Conservation (phyloP, 2,329 filamentous ascomycete species). For the Hansfordia pulvinata region DNA sequence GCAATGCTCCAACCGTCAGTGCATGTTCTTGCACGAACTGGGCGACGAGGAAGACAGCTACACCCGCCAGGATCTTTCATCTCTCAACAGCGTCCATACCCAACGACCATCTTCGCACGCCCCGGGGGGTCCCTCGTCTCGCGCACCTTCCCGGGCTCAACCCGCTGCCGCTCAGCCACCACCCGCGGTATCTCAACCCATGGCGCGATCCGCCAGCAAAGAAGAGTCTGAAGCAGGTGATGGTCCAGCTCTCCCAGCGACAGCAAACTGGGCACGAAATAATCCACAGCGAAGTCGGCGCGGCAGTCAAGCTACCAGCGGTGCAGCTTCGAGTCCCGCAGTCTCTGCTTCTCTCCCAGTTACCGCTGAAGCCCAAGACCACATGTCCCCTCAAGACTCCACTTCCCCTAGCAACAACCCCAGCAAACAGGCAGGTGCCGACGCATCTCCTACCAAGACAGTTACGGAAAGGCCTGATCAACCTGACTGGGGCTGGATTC, state of each 20-base stretch:
- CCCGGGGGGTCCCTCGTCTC: conserved; percentile 36
- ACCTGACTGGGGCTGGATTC: conserved; percentile 11
- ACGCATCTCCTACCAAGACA: conserved; percentile 3
- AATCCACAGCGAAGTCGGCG: conserved; percentile 52
- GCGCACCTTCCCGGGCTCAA: conserved; percentile 39
- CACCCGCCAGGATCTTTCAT: conserved; percentile 84
- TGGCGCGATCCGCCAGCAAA: conserved; percentile 66
- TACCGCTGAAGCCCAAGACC: conserved; percentile 27
- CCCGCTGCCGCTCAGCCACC: conserved; percentile 22
- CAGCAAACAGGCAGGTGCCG: conserved; percentile 12
- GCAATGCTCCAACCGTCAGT: conserved; percentile 86
- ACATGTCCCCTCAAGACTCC: conserved; percentile 5
- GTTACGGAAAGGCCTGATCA: conserved; percentile 6
- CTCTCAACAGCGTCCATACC: conserved; percentile 80
- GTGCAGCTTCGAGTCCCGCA: conserved; percentile 70
- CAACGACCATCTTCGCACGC: conserved; percentile 50
- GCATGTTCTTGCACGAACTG: conserved; percentile 95
- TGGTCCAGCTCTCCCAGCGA: conserved; percentile 79
- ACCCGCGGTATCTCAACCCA: conserved; percentile 38
- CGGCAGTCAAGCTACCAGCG: conserved; percentile 70
- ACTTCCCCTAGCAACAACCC: conserved; percentile 9
- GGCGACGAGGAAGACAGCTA: conserved; percentile 98
- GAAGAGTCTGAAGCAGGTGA: conserved; percentile 65
- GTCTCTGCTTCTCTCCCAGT: conserved; percentile 45
- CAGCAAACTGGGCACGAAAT: conserved; percentile 81